phyloP scores from a whole-genome alignment of 2,329 filamentous ascomycete species.

The Cercospora brassicicola region DNA sequence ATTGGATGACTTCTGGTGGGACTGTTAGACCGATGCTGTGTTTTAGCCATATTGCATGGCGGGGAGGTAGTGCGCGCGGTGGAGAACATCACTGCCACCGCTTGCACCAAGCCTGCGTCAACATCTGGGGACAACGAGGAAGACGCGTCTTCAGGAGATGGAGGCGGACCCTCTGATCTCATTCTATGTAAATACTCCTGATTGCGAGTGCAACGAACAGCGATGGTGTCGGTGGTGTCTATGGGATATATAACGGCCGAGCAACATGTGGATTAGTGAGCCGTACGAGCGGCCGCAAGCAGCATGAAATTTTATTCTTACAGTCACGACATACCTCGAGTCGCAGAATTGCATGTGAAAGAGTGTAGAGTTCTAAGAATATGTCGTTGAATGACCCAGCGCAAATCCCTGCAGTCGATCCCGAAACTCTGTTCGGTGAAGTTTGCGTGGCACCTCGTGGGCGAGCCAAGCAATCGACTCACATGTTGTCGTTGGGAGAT shows the following conservation, averaged over 20 bases:
- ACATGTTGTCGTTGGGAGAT: not conserved
- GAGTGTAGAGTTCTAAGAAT: not conserved
- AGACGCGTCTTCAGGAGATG: conserved; percentile 6
- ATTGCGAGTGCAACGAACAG: not conserved
- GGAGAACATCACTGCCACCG: conserved; percentile 4
- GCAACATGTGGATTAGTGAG: not conserved
- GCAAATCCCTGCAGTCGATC: conserved; percentile 12
- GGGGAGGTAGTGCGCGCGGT: not conserved
- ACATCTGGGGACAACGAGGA: conserved; percentile 1
- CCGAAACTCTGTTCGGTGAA: not conserved
- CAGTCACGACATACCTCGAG: not conserved
- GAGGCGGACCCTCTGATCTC: conserved; percentile 3
- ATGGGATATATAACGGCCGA: not conserved
- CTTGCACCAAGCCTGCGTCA: not conserved
- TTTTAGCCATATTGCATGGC: not conserved
- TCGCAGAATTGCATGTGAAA: conserved; percentile 3
- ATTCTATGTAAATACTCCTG: not conserved
- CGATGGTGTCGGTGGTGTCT: not conserved
- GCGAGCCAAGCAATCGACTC: not conserved
- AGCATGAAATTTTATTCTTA: not conserved
- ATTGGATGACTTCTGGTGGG: not conserved
- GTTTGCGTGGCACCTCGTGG: not conserved
- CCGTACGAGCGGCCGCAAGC: not conserved
- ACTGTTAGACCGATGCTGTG: not conserved
- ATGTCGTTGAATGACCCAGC: conserved; percentile 2